A percentile compares a stretch with the other conserved stretches of the same genome.
Evolutionary conservation across 441 rosid genomes (phyloP).

Genomic region (Cnidoscolus chayamansa): DNA sequence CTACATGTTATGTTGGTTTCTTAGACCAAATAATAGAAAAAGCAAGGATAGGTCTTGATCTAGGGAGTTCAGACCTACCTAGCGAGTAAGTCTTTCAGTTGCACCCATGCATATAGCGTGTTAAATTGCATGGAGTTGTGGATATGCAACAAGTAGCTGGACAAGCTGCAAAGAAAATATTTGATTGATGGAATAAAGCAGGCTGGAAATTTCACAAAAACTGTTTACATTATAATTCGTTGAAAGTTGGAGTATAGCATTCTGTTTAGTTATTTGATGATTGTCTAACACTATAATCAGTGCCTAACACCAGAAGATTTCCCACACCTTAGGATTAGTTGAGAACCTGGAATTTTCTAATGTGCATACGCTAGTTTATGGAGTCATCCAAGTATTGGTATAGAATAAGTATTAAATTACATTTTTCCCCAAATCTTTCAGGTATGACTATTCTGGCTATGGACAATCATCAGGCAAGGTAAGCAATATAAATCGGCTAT

Average conservation of each 20-base stretch:
- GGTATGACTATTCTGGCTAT: conserved; percentile 89
- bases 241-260: no score
- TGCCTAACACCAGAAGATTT: conserved; percentile 3
- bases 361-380: not conserved
- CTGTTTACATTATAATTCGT: no score
- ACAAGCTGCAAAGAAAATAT: not conserved
- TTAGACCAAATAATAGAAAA: not conserved
- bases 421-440: conserved; percentile 30
- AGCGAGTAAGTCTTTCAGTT: not conserved
- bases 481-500: conserved; percentile 17
- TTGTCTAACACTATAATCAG: no score
- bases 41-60: no score
- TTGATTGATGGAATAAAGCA: not conserved
- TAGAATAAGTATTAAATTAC: conserved; percentile 1
- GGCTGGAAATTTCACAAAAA: not conserved
- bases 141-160: conserved; percentile 3
- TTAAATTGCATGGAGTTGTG: not conserved
- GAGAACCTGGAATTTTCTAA: not conserved
- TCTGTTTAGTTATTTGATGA: no score
- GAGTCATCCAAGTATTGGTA: not conserved
- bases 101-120: not conserved
- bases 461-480: conserved; percentile 95
- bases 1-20: not conserved
- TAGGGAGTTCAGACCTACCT: not conserved
- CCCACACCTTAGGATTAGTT: not conserved